Evolutionary conservation across 257 asterid species (phyloP).

Genomic region (Lycium ferocissimum): DNA sequence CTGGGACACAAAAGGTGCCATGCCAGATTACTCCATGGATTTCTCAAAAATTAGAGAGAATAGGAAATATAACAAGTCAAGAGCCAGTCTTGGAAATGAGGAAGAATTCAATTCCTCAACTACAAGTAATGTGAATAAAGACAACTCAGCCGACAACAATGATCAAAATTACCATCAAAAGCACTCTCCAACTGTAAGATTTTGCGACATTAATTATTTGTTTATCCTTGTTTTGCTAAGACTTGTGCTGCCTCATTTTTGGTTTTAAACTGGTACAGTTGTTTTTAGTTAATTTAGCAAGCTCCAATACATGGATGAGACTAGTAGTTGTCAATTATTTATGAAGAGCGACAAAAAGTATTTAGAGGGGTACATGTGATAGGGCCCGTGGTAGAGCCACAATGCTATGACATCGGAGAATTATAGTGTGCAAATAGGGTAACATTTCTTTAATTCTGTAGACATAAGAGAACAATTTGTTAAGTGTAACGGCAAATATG

Average conservation of each 20-base stretch:
- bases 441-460: too few species aligned
- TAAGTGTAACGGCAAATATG: too few species aligned
- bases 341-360: background rate
- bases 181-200: conserved; percentile 67
- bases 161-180: conserved; percentile 48
- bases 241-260: background rate
- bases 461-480: too few species aligned
- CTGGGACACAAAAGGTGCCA: conserved; percentile 79
- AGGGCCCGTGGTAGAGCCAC: too few species aligned
- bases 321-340: conserved; percentile 32
- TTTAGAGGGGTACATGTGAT: background rate
- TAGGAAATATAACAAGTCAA: conserved; percentile 88
- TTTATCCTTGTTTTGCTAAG: background rate
- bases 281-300: background rate
- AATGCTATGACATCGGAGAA: too few species aligned
- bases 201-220: background rate
- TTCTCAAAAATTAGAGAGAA: conserved; percentile 83
- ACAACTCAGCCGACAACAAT: conserved; percentile 37
- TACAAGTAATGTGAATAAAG: conserved; percentile 43
- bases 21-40: conserved; percentile 89
- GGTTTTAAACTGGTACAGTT: too few species aligned
- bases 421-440: too few species aligned
- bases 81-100: conserved; percentile 90
- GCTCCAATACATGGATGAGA: background rate
- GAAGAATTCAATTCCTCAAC: conserved; percentile 66